Base-by-base conservation (phyloP, 345 rosid species). In the Bruguiera gymnorhiza region DNA sequence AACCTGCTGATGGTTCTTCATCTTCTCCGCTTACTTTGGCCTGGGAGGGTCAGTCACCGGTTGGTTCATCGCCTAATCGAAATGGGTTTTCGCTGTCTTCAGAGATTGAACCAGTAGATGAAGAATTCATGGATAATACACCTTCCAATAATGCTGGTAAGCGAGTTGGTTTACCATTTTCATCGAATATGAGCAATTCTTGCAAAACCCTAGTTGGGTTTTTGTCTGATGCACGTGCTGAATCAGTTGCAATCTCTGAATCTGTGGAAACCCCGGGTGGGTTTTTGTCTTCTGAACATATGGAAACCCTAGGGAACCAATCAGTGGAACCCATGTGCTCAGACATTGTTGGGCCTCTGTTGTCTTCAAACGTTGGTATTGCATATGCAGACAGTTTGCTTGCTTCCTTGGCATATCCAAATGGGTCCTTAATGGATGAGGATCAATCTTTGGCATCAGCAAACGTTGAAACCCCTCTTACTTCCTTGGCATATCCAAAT, bases 1-100 rank as follows among this genome's bases (percentile, higher is more conserved):
- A 71, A 34, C 24, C 18, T 30, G 23, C 21, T 51, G 53, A 16
- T 60, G 62, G 36, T 36, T 48, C 58, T 61, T 70, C 63, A 23
- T 31, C 11, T 6, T 32, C 75, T 43, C 32, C 70, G 2, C 1
- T 48, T 6, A 1, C 70, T 19, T 51, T 46, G 32, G 24, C 70
- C 70, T 62, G 50, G 65, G 43, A 36, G 27, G 6, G 29, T 21
- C 32, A 62, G n/a, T 62, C 55, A 6, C 6, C 23, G 19, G 24
- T 58, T 57, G 30, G 36, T 32, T 52, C 60, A 31, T 32, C 39
- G 19, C 3, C 64, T 0, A 29, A 29, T 29, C 43, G 32, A 55
- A 6, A 31, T 31, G 56, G 56, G 46, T 43, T 36, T 43, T 56
- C 60, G 30, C 30, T 56, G 16, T 23, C 29, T 9, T 56, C 60